Evolutionary conservation across 2,329 filamentous ascomycete genomes (phyloP).

Genomic region (Tolypocladium capitatum): DNA sequence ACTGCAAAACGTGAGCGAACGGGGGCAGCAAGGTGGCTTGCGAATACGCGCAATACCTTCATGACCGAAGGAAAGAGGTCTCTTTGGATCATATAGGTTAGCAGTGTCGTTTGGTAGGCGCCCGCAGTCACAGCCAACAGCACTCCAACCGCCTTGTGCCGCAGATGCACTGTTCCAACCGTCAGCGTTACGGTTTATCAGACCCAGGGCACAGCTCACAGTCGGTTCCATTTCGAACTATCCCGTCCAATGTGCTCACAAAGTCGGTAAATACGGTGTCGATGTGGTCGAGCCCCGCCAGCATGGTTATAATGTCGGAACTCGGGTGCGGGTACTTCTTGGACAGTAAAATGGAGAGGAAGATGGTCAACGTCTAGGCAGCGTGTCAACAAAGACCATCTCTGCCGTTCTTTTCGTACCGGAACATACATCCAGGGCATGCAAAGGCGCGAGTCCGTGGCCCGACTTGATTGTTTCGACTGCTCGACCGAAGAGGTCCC

Average conservation of each 20-base stretch:
- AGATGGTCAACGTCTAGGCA: constrained; percentile 70
- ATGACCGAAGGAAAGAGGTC: constrained; percentile 91
- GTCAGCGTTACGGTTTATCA: constrained; percentile 11
- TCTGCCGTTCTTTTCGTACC: background rate
- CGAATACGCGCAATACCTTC: constrained; percentile 47
- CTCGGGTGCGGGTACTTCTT: constrained; percentile 94
- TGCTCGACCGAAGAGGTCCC: constrained; percentile 64
- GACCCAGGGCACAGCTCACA: constrained; percentile 34
- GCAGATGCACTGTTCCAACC: constrained; percentile 48
- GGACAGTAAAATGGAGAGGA: constrained; percentile 66
- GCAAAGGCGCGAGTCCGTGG: constrained; percentile 49
- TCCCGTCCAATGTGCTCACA: constrained; percentile 66
- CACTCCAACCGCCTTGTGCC: constrained; percentile 68
- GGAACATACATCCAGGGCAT: constrained; percentile 69
- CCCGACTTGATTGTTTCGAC: constrained; percentile 53
- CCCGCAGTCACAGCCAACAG: constrained; percentile 77
- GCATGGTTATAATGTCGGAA: constrained; percentile 81
- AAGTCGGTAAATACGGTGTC: constrained; percentile 83
- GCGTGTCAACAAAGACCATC: constrained; percentile 9
- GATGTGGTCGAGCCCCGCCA: constrained; percentile 80
- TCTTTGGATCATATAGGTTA: constrained; percentile 89
- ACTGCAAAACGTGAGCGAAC: constrained; percentile 30
- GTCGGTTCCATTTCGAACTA: constrained; percentile 62
- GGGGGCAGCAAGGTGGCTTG: background rate
- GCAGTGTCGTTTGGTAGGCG: constrained; percentile 87